Percentiles rank a stretch among this genome's conserved stretches.
These are phyloP conservation scores for Aspergillus novoparasiticus DNA, from an alignment of 2,329 filamentous ascomycete genomes.

Conservation along the genomic window DNA sequence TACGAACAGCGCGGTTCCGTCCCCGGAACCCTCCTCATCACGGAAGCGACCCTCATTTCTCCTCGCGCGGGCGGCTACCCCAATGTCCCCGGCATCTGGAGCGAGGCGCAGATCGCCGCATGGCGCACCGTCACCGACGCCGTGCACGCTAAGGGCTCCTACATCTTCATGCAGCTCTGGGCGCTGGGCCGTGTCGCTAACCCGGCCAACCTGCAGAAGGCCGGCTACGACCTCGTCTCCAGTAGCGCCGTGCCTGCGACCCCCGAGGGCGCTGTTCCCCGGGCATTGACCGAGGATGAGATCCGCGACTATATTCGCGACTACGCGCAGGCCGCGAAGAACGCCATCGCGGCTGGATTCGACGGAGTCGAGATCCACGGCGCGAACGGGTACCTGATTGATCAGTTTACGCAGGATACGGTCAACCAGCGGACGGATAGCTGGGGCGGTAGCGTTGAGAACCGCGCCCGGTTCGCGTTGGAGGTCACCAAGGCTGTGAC, in stretches of 20 bases:
- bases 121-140: slow-evolving; percentile 65
- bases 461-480: slow-evolving; percentile 56
- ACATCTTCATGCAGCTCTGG: slow-evolving; percentile 66
- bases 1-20: slow-evolving; percentile 57
- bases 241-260: slow-evolving; percentile 22
- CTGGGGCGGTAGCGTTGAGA: slow-evolving; percentile 56
- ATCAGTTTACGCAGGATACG: slow-evolving; percentile 54
- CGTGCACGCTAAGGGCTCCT: slow-evolving; percentile 64
- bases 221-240: slow-evolving; percentile 22
- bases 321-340: slow-evolving; percentile 50
- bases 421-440: slow-evolving; percentile 52
- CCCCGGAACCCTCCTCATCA: slow-evolving; percentile 60
- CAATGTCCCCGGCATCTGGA: slow-evolving; percentile 62
- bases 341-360: slow-evolving; percentile 58
- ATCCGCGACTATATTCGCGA: slow-evolving; percentile 47
- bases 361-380: slow-evolving; percentile 55
- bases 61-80: slow-evolving; percentile 50
- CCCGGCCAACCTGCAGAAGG: slow-evolving; percentile 28
- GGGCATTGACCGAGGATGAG: slow-evolving; percentile 41
- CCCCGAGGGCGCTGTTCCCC: slow-evolving; percentile 32
- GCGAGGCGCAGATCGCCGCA: slow-evolving; percentile 56
- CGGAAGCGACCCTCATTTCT: slow-evolving; percentile 59
- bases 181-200: slow-evolving; percentile 59
- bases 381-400: slow-evolving; percentile 55
- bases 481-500: slow-evolving; percentile 52